phyloP scores from a whole-genome alignment of 73 alveolate genomes.

The Stentor coeruleus region DNA sequence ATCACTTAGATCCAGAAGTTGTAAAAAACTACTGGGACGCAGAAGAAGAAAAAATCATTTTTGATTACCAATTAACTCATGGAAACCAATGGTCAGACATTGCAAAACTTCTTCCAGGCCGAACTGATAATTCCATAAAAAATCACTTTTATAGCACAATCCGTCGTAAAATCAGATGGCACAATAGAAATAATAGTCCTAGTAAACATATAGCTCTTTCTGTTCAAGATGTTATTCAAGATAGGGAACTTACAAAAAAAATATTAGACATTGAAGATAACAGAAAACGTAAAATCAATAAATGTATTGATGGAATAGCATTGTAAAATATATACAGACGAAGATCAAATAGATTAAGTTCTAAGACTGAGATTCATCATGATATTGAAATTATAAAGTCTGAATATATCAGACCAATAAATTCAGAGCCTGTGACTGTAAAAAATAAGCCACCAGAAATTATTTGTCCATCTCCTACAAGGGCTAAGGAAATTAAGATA shows the following conservation, averaged over 20 bases:
- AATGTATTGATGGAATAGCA: background rate
- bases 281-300: background rate
- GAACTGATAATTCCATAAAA: conserved; percentile 84
- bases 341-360: background rate
- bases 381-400: background rate
- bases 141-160: conserved; percentile 53
- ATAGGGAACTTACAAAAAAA: background rate
- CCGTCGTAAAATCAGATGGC: background rate
- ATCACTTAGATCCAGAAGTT: conserved; percentile 73
- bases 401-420: background rate
- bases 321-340: conserved; percentile 1
- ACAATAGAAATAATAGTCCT: background rate
- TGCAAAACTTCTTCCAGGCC: conserved; percentile 59
- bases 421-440: background rate
- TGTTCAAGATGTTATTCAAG: conserved; percentile 10
- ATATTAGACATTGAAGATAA: background rate
- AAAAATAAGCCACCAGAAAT: background rate
- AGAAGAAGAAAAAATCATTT: conserved; percentile 68
- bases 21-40: conserved; percentile 66
- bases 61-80: conserved; percentile 58
- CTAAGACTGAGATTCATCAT: background rate
- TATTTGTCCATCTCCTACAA: background rate
- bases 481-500: background rate
- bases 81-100: conserved; percentile 87
- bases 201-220: background rate